Percentiles rank a stretch among this genome's conserved stretches.
Evolutionary conservation across 768 basidiomycete genomes (phyloP).

Genomic region (Pisolithus orientalis): DNA sequence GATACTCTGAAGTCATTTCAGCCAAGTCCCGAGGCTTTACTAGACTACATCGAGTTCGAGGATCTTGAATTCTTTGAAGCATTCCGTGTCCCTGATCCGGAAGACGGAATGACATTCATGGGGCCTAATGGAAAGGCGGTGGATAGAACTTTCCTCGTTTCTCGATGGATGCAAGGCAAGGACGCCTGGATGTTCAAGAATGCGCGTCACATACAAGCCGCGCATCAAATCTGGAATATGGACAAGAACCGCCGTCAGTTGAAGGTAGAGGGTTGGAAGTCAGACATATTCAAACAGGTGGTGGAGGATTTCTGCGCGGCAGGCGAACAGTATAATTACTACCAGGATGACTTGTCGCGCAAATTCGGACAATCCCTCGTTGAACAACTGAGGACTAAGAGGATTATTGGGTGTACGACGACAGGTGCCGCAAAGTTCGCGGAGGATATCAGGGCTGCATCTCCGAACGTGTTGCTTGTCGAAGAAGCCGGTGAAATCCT

Average conservation of each 20-base stretch:
- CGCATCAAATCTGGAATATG: conserved; percentile 35
- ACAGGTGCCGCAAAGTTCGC: conserved; percentile 62
- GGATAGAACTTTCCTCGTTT: conserved; percentile 35
- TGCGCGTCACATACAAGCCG: conserved; percentile 14
- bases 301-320: conserved; percentile 28
- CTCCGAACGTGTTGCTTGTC: conserved; percentile 52
- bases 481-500: conserved; percentile 73
- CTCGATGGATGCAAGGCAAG: conserved; percentile 39
- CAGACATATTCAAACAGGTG: conserved; percentile 28
- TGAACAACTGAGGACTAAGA: conserved; percentile 36
- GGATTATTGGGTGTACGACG: conserved; percentile 64
- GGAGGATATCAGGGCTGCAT: conserved; percentile 37
- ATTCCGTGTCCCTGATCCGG: conserved; percentile 34
- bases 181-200: conserved; percentile 38
- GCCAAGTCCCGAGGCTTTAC: conserved; percentile 24
- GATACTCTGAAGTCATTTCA: conserved; percentile 17
- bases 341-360: conserved; percentile 30
- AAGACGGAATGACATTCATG: conserved; percentile 42
- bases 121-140: conserved; percentile 34
- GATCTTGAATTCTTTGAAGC: conserved; percentile 40
- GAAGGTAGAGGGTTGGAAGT: conserved; percentile 29
- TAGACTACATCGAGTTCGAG: conserved; percentile 48
- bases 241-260: conserved; percentile 17
- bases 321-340: conserved; percentile 35
- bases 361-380: conserved; percentile 30